Evolutionary conservation across 2,329 filamentous ascomycete genomes (phyloP), one percentile per base, ranked within the genome.

Genomic region (Orbilia brochopaga): DNA sequence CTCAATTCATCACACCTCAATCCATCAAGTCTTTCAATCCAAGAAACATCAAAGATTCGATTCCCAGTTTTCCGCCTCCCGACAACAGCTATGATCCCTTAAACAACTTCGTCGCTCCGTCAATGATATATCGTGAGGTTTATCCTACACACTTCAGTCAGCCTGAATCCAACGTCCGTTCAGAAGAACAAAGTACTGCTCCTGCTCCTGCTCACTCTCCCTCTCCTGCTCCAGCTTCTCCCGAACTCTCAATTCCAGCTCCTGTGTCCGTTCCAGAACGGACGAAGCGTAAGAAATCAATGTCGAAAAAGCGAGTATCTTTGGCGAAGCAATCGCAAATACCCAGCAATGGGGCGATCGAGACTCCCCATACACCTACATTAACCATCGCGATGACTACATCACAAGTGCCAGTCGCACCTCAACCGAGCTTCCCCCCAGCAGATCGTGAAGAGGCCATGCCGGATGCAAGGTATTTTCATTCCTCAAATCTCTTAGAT

Each of bases 1-100:
- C 21, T n/a, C 24, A 55, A 37, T n/a, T 24, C 13, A n/a, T 60
- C 15, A 54, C 58, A 48, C 54, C 59, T 11, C 66, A 64, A 51
- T 61, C 66, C 10, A 37, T 70, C 44, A 63, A 62, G 58, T 70
- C 66, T n/a, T 70, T 64, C 27, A 64, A 70, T 59, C 66, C 59
- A 15, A 35, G 59, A 23, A 70, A 70, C 23, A 64, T 70, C 27
- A 70, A 70, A 56, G 66, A 70, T 24, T 70, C 58, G 2, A 64
- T 70, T 10, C 59, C 66, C 10, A 60, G n/a, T 24, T 53, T 64
- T 19, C n/a, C 54, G 1, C 53, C 54, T 1, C 23, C 32, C 30
- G 58, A 63, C 21, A 7, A 58, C 23, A 10, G 55, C 19, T 3
- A 46, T 42, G 58, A 58, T 24, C 58, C 57, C 15, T 55, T 58